Evolutionary conservation across 257 asterid genomes (phyloP), one percentile per base, ranked within the genome.

Genomic region (Scutellaria baicalensis): DNA sequence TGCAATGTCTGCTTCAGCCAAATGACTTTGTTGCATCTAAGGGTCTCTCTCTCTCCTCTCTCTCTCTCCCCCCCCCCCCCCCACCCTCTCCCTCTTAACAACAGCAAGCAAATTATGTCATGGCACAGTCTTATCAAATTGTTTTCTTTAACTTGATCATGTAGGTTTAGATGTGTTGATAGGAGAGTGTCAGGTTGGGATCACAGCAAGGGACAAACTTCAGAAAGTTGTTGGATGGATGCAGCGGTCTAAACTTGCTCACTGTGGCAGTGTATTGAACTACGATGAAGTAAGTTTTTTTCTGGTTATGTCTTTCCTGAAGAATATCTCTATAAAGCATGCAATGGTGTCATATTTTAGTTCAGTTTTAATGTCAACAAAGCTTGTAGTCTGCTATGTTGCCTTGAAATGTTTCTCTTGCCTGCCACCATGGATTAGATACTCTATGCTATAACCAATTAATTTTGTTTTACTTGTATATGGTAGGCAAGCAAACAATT

Each of bases 211-310:
- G 77, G 82, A 73, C 48, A 89, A 89, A 72, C 87, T 86, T 80
- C 78, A 47, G 58, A 89, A 75, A 80, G 90, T 89, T 64, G 74
- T 72, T 50, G 82, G 76, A 57, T 89, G 93, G 96, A 59, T 86
- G 79, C 91, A 69, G 66, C 79, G 79, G 57, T 82, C 87, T 50
- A 83, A 76, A 70, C 85, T 79, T 47, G 71, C 74, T 61, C 86
- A 74, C 69, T 69, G 81, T 61, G 83, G 84, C 48, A 79, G 82
- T 72, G 81, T 73, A 56, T 68, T 73, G 76, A 80, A 82, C 75
- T 68, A 60, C 80, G 10, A 77, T 71, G 85, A 83, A 40, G 91
- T 88, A 66, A 69, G 81, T 50, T 60, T 70, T 45, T 65, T 44
- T 56, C 51, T 48, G 4, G 9, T 67, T 8, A 18, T 55, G 2